These are phyloP conservation scores for Hypoxylon sp. DNA, from an alignment of 2,329 filamentous ascomycete genomes.

Conservation along the genomic window DNA sequence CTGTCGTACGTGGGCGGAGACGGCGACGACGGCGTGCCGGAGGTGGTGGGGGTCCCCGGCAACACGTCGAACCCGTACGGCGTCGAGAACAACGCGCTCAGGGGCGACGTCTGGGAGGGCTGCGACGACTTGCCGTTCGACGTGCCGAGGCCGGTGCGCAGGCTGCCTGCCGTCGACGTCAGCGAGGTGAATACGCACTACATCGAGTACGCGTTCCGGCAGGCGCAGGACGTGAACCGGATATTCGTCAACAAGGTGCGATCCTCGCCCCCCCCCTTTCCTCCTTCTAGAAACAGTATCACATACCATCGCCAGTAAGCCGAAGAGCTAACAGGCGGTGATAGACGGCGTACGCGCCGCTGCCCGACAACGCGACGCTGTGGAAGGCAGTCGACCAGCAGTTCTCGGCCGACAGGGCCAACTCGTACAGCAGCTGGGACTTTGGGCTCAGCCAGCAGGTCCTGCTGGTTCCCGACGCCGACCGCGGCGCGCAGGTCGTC, in stretches of 20 bases:
- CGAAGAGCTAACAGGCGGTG: neutral
- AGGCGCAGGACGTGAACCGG: slow-evolving; percentile 48
- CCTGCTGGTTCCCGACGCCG: slow-evolving; percentile 45
- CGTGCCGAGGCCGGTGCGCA: slow-evolving; percentile 45
- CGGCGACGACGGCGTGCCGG: neutral
- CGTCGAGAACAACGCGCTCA: slow-evolving; percentile 41
- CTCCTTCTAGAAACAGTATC: neutral
- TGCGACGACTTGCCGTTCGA: slow-evolving; percentile 50
- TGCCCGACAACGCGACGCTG: slow-evolving; percentile 45
- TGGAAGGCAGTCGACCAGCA: slow-evolving; percentile 46
- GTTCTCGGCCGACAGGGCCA: slow-evolving; percentile 40
- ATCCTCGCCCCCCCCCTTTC: neutral
- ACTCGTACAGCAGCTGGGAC: slow-evolving; percentile 48
- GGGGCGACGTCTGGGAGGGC: slow-evolving; percentile 45
- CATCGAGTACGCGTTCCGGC: slow-evolving; percentile 48
- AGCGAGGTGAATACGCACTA: slow-evolving; percentile 45
- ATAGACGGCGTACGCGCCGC: slow-evolving; percentile 47
- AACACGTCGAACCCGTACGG: slow-evolving; percentile 46
- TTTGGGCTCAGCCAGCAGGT: slow-evolving; percentile 50
- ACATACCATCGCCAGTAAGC: neutral
- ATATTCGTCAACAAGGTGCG: slow-evolving; percentile 49
- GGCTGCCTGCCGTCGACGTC: slow-evolving; percentile 42
- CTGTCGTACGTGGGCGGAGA: slow-evolving; percentile 43
- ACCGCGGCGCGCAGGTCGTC: slow-evolving; percentile 47
- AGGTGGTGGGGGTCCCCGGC: slow-evolving; percentile 37